Percentiles rank a stretch among this genome's conserved stretches.
Evolutionary conservation across 768 basidiomycete genomes (phyloP).

Genomic region (Amanita rubescens): DNA sequence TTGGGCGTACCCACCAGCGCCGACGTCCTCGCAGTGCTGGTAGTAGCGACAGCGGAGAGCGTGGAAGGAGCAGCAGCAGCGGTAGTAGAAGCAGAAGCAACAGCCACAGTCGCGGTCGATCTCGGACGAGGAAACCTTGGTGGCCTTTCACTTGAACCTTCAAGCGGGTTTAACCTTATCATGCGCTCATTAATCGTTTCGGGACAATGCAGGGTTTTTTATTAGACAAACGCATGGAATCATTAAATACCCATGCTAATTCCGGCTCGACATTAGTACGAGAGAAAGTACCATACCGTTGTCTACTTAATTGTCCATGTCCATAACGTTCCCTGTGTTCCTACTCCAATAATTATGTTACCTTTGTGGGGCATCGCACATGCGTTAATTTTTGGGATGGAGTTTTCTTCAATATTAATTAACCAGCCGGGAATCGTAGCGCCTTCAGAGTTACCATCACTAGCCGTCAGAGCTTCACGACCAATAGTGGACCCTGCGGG

Average conservation of each 20-base stretch:
- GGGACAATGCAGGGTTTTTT: background rate
- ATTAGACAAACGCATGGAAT: background rate
- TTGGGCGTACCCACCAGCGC: conserved; percentile 1
- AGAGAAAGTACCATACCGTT: background rate
- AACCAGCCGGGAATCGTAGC: background rate
- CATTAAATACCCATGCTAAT: background rate
- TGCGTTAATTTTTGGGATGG: conserved; percentile 25
- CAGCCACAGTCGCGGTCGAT: conserved; percentile 4
- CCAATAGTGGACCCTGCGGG: too few relatives aligned
- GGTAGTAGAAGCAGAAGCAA: background rate
- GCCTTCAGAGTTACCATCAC: background rate
- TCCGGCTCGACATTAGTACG: background rate
- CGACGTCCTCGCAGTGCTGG: background rate
- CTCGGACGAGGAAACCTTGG: conserved; percentile 6
- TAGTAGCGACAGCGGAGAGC: background rate
- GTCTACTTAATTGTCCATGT: conserved; percentile 24
- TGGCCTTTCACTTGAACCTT: conserved; percentile 3
- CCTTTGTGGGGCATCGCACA: conserved; percentile 40
- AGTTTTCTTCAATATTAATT: conserved; percentile 7
- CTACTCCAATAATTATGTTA: conserved; percentile 31
- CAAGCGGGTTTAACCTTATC: background rate
- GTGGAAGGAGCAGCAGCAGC: conserved; percentile 4
- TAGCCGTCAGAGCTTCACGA: background rate
- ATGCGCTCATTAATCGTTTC: background rate
- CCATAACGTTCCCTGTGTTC: conserved; percentile 32